phyloP scores from a whole-genome alignment of 176 grass and related monocot genomes.

The Oryza officinalis region DNA sequence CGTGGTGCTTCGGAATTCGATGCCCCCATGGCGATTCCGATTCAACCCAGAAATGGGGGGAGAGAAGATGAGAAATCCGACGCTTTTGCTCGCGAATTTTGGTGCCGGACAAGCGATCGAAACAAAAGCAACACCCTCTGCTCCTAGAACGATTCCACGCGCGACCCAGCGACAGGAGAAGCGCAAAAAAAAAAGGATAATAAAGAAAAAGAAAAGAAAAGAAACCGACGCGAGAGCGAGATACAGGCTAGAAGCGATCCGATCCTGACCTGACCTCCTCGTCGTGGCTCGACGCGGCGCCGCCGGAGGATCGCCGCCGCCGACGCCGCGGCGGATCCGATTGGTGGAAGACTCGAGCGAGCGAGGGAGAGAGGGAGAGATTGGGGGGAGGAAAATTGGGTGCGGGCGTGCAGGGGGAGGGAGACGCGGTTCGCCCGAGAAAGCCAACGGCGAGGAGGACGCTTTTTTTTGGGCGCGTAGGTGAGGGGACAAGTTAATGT shows the following conservation, averaged over 20 bases:
- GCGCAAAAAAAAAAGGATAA: too few species aligned
- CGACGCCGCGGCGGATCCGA: background rate
- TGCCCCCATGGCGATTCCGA: background rate
- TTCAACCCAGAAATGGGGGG: background rate
- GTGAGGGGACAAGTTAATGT: conserved; percentile 12
- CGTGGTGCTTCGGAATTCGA: background rate
- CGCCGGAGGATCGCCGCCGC: background rate
- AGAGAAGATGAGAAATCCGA: background rate
- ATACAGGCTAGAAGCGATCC: background rate
- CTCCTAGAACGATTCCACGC: conserved; percentile 3
- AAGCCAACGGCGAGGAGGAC: conserved; percentile 32
- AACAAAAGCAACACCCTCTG: background rate
- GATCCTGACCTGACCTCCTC: conserved; percentile 31
- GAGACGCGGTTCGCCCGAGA: conserved; percentile 2
- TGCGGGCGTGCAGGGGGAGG: background rate
- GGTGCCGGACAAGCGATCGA: conserved; percentile 35
- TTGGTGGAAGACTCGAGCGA: background rate
- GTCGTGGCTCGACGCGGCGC: conserved; percentile 24
- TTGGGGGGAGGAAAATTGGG: background rate
- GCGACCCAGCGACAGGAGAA: background rate
- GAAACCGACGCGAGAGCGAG: conserved; percentile 7
- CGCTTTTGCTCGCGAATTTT: conserved; percentile 4
- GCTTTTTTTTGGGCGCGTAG: conserved; percentile 16
- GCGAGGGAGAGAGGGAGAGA: background rate
- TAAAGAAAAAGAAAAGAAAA: background rate